Conservation (phyloP, 495 filamentous ascomycete genomes). For the Penicillium canescens region DNA sequence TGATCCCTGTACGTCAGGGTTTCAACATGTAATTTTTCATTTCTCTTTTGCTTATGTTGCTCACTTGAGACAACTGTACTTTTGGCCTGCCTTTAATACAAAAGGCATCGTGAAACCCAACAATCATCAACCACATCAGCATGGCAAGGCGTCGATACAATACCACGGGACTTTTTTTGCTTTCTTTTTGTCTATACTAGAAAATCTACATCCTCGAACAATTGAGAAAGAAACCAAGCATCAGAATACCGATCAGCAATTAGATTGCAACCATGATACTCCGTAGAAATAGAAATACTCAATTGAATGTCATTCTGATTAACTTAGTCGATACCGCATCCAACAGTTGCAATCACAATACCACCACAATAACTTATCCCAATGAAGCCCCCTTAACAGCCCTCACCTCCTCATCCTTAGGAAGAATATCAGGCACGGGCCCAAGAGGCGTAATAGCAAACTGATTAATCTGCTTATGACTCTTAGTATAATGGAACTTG, state of each 20-base stretch:
- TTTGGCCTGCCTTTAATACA: constrained; percentile 6
- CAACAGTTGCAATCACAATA: neutral
- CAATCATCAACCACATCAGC: constrained; percentile 24
- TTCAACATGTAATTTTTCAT: constrained; percentile 1
- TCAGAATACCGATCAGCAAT: too few species aligned
- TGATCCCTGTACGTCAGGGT: neutral
- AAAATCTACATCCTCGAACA: constrained; percentile 12
- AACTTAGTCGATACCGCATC: neutral
- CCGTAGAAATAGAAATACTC: neutral
- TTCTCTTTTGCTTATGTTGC: constrained; percentile 1
- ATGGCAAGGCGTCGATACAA: constrained; percentile 40
- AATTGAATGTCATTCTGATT: neutral
- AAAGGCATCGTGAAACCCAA: constrained; percentile 12
- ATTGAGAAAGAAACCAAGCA: neutral
- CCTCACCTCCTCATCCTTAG: constrained; percentile 59
- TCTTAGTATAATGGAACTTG: constrained; percentile 72
- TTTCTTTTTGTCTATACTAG: constrained; percentile 17
- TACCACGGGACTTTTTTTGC: constrained; percentile 11
- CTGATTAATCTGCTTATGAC: constrained; percentile 68
- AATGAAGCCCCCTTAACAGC: constrained; percentile 44
- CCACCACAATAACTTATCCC: neutral
- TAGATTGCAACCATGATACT: neutral
- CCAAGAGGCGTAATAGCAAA: constrained; percentile 65
- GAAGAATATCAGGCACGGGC: constrained; percentile 61
- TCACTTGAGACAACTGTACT: constrained; percentile 12